Base-by-base conservation (phyloP, 208 protist genomes). In the Trypanosoma rangeli region DNA sequence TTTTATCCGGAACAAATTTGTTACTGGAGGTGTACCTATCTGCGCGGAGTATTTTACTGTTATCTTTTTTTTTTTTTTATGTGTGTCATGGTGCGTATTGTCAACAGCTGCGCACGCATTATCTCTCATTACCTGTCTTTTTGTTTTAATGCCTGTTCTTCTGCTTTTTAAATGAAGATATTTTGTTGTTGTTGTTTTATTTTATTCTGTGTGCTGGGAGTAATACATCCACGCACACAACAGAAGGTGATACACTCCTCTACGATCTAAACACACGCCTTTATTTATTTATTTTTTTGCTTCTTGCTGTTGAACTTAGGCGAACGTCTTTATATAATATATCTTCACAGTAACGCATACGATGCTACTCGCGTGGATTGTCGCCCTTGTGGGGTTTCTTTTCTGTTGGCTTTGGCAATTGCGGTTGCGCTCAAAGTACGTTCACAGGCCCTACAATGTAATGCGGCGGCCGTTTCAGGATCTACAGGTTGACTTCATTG, bases 401-500 rank as follows among this genome's bases (percentile, higher is more conserved):
- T 5, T 72, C 9, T 76, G 53, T 26, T 90, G 85, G 85, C 68
- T 77, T 16, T 48, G 64, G 28, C 53, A 71, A 9, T 64, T 90
- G 28, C 78, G 74, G 7, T 60, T 90, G 28, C 78, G 74, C 4
- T 80, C 77, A 13, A 72, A 61, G 0, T 85, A 78, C 0, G 24
- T 53, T 33, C 80, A 86, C 58, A 60, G 74, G 20, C 70, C 54
- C 5, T 68, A 68, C 33, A 63, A 52, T 2, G 52, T 68, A 24
- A 10, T 67, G 3, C 49, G n/a, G 26, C 29, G 26, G 8, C 44
- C 53, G 29, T 20, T 42, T 39, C 15, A 68, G 37, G 29, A 68
- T 35, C 20, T 57, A 16, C 33, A 69, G 5, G 63, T 76, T n/a
- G 90, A 95, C 57, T 95, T 90, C 66, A 76, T 93, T 13, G 78